These are phyloP conservation scores for Lodderomyces orthopsilosis DNA, from an alignment of 1,139 yeast genomes.

Conservation along the genomic window DNA sequence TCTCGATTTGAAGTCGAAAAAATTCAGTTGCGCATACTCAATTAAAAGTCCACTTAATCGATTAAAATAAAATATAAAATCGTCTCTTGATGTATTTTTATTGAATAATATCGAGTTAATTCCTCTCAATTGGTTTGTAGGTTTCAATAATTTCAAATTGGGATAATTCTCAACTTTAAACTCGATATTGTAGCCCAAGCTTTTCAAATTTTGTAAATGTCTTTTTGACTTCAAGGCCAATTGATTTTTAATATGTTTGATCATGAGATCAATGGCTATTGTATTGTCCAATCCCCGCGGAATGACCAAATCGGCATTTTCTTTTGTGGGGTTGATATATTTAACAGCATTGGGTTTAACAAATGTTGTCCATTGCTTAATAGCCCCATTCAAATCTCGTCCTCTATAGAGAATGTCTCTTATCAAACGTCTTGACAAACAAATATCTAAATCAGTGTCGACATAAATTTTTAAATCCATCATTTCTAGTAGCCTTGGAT, in stretches of 20 bases:
- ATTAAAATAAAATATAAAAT: conserved; percentile 83
- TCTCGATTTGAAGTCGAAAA: conserved; percentile 24
- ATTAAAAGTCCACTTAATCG: conserved; percentile 71
- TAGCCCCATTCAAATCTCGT: conserved; percentile 75
- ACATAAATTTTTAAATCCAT: conserved; percentile 89
- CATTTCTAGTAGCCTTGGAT: conserved; percentile 61
- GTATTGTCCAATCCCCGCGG: conserved; percentile 86
- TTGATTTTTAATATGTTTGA: conserved; percentile 76
- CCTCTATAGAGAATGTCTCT: conserved; percentile 87
- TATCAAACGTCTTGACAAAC: conserved; percentile 81
- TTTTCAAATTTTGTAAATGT: conserved; percentile 60
- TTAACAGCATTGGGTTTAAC: conserved; percentile 91
- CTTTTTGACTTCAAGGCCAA: conserved; percentile 58
- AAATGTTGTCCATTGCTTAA: conserved; percentile 84
- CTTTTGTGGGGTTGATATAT: conserved; percentile 74
- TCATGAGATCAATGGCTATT: conserved; percentile 76
- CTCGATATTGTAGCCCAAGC: conserved; percentile 44
- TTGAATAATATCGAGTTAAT: conserved; percentile 70
- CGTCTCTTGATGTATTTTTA: conserved; percentile 57
- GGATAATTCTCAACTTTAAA: conserved; percentile 26
- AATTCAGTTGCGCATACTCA: conserved; percentile 63
- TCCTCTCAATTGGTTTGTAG: conserved; percentile 67
- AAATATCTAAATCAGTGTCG: conserved; percentile 89
- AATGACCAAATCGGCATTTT: conserved; percentile 77
- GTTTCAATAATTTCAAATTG: conserved; percentile 43